phyloP scores from a whole-genome alignment of 352 stramenopile species.

The Pythium plurisporium region DNA sequence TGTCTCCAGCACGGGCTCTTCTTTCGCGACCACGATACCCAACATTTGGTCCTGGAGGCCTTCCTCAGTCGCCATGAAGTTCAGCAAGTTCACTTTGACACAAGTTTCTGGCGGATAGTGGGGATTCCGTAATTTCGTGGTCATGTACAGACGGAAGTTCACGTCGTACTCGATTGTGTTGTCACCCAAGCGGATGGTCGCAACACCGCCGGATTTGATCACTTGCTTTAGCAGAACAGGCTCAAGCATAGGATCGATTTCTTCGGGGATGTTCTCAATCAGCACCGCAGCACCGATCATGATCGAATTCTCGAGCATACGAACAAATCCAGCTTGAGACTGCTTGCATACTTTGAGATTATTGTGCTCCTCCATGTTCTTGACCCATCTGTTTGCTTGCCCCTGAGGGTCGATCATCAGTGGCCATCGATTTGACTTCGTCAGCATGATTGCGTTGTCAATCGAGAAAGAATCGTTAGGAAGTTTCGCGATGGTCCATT shows the following conservation, averaged over 20 bases:
- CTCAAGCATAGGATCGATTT: conserved; percentile 93
- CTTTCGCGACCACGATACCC: conserved; percentile 91
- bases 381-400: conserved; percentile 94
- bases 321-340: conserved; percentile 91
- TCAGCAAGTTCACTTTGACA: conserved; percentile 96
- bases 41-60: conserved; percentile 96
- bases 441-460: conserved; percentile 94
- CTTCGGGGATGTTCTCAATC: conserved; percentile 93
- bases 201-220: conserved; percentile 82
- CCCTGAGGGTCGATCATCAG: conserved; percentile 97
- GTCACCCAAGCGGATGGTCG: conserved; percentile 91
- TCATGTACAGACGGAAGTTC: conserved; percentile 94
- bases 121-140: conserved; percentile 92
- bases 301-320: conserved; percentile 94
- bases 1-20: conserved; percentile 90
- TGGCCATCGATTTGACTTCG: conserved; percentile 89
- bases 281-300: conserved; percentile 91
- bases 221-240: conserved; percentile 92
- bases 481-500: conserved; percentile 94
- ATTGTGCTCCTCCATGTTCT: conserved; percentile 91
- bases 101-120: conserved; percentile 94
- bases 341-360: conserved; percentile 93
- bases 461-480: conserved; percentile 95
- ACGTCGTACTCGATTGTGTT: conserved; percentile 93
- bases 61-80: conserved; percentile 95